A percentile compares a stretch with the other conserved stretches of the same genome.
Conservation (phyloP, 805 yeast genomes). For the Candida ascalaphidarum region DNA sequence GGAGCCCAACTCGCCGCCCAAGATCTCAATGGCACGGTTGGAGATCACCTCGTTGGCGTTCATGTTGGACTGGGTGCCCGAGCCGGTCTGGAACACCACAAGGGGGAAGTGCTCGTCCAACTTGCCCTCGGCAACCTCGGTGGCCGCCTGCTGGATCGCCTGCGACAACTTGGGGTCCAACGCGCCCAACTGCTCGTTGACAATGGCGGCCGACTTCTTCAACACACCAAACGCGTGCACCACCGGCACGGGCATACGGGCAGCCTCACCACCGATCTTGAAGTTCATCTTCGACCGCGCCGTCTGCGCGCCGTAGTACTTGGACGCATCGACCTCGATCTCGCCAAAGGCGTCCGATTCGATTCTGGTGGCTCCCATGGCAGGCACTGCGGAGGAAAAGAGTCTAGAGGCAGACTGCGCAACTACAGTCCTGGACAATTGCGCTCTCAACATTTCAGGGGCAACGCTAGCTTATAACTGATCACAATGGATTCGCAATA, state of each 20-base stretch:
- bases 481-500: too few relatives aligned
- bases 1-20: slow-evolving; percentile 89
- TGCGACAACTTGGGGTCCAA: slow-evolving; percentile 76
- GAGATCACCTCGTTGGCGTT: slow-evolving; percentile 98
- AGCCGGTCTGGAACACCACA: slow-evolving; percentile 98
- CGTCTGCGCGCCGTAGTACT: slow-evolving; percentile 98
- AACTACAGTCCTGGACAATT: slow-evolving; percentile 4
- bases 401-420: slow-evolving; percentile 16
- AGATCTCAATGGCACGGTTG: slow-evolving; percentile 92
- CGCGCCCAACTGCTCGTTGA: slow-evolving; percentile 69
- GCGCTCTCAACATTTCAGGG: slow-evolving; percentile 9
- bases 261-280: slow-evolving; percentile 90
- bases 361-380: slow-evolving; percentile 41
- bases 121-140: slow-evolving; percentile 90
- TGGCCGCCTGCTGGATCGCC: slow-evolving; percentile 90
- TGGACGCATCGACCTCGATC: slow-evolving; percentile 77
- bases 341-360: slow-evolving; percentile 98
- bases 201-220: slow-evolving; percentile 92
- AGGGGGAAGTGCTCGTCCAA: slow-evolving; percentile 92
- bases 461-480: too few relatives aligned
- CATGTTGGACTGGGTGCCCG: slow-evolving; percentile 98
- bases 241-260: slow-evolving; percentile 85
- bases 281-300: slow-evolving; percentile 89
- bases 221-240: slow-evolving; percentile 88
- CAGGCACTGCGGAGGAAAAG: slow-evolving; percentile 19